Evolutionary conservation across 768 basidiomycete genomes (phyloP).

Genomic region (Astraeus odoratus): DNA sequence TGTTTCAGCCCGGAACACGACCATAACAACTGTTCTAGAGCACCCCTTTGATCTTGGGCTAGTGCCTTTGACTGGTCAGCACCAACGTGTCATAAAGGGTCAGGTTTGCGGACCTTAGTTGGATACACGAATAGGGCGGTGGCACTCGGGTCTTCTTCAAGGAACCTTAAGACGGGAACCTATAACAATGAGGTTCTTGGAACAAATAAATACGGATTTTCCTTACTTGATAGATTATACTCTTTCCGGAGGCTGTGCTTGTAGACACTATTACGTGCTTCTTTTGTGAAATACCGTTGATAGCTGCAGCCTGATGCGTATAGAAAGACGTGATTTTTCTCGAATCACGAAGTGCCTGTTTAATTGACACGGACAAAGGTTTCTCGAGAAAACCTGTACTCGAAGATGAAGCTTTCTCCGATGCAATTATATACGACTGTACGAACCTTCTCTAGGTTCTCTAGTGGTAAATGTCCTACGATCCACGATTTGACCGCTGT

Average conservation of each 20-base stretch:
- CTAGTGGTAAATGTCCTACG: slow-evolving; percentile 48
- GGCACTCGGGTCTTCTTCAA: slow-evolving; percentile 52
- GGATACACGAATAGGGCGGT: slow-evolving; percentile 86
- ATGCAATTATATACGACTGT: neutral
- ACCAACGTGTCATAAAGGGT: neutral
- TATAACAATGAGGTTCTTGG: slow-evolving; percentile 19
- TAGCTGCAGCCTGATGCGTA: slow-evolving; percentile 62
- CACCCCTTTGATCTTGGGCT: slow-evolving; percentile 78
- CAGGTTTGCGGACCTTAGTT: slow-evolving; percentile 61
- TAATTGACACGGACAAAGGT: slow-evolving; percentile 52
- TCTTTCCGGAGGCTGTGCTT: slow-evolving; percentile 86
- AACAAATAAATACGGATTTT: neutral
- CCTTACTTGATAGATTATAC: slow-evolving; percentile 74
- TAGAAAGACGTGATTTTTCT: slow-evolving; percentile 63
- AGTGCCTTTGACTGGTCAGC: slow-evolving; percentile 52
- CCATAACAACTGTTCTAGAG: slow-evolving; percentile 59
- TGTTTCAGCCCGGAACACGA: slow-evolving; percentile 57
- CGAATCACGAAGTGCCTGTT: slow-evolving; percentile 46
- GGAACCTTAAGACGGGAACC: slow-evolving; percentile 62
- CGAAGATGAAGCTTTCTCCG: neutral
- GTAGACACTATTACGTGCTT: slow-evolving; percentile 84
- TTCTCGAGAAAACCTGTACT: slow-evolving; percentile 41
- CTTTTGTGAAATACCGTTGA: slow-evolving; percentile 50
- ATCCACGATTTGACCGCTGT: slow-evolving; percentile 60
- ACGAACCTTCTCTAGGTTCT: slow-evolving; percentile 43